Evolutionary conservation across 768 basidiomycete species (phyloP).

Genomic region (Termitomyces sp.): DNA sequence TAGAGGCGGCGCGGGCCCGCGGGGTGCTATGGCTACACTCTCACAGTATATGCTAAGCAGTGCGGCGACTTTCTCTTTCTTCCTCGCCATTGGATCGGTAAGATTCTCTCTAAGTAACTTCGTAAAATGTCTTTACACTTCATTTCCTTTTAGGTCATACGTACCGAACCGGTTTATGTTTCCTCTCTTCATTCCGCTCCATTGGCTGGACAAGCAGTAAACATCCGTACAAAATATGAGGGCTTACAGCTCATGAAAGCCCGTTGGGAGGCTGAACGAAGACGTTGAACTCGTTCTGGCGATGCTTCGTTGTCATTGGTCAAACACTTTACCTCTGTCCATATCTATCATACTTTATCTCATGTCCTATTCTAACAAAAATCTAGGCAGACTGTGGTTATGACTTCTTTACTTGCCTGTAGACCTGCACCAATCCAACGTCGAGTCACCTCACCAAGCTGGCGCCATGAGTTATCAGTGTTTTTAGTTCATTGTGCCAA

Average conservation of each 20-base stretch:
- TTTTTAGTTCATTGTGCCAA: not conserved
- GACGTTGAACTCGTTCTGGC: slow-evolving; percentile 18
- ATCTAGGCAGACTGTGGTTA: not conserved
- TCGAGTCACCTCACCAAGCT: not conserved
- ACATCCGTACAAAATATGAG: slow-evolving; percentile 57
- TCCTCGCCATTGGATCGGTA: slow-evolving; percentile 92
- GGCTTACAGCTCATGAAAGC: slow-evolving; percentile 66
- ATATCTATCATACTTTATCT: not conserved
- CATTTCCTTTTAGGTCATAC: slow-evolving; percentile 63
- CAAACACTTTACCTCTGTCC: not conserved
- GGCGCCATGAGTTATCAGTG: too few relatives aligned
- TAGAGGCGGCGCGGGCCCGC: slow-evolving; percentile 87
- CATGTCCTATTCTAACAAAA: not conserved
- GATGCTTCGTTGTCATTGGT: not conserved
- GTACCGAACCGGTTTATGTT: slow-evolving; percentile 63
- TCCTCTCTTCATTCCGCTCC: slow-evolving; percentile 51
- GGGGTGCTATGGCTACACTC: slow-evolving; percentile 85
- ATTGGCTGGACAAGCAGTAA: slow-evolving; percentile 41
- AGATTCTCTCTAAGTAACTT: slow-evolving; percentile 15
- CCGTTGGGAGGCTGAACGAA: slow-evolving; percentile 67
- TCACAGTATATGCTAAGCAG: slow-evolving; percentile 99
- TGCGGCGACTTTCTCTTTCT: slow-evolving; percentile 95
- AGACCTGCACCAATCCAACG: not conserved
- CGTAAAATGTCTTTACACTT: slow-evolving; percentile 2
- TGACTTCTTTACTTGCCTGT: slow-evolving; percentile 2